Base-by-base conservation (phyloP, 331 rosid species). In the Malus hybrid region DNA sequence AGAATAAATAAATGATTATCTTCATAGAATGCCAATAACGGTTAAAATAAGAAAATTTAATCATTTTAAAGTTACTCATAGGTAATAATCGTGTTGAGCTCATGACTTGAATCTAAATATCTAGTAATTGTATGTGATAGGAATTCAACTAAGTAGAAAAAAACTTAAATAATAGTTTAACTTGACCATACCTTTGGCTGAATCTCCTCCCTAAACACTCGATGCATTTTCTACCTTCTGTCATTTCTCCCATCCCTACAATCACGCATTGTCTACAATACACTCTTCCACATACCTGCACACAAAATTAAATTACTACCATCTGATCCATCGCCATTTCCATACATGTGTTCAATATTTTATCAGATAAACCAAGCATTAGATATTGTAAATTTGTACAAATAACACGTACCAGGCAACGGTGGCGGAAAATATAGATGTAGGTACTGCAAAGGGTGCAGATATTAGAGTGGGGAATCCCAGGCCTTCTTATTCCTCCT, bases 211-310 rank as follows among this genome's bases (percentile, higher is more conserved):
- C 98, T 61, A 93, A 82, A 77, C 98, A 93, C 72, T 89, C 83
- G 1, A 84, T 22, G 68, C 98, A 93, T 86, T 93, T 93, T 71
- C 97, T 89, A 80, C 98, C 98, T 77, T 93, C 98, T 0, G 72
- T 87, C 97, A 93, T 85, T 14, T 89, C 96, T 67, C 96, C 97
- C 98, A 93, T 93, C 46, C 97, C 98, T 22, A 78, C 56, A 64
- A 77, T 82, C 76, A 91, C 77, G 66, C 98, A 93, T 28, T 81
- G 86, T 84, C 87, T 85, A 80, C 98, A 93, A 74, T 91, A 91
- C 69, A 85, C 96, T 85, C 98, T 88, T 46, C 96, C 98, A 82
- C 98, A 91, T 52, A 88, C 97, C 98, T 91, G 75, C 80, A 79
- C 53, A 14, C 33, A 78, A 63, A 57, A 20, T 57, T 57, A 4